Evolutionary conservation across 1,139 yeast species (phyloP), one percentile per base, ranked within the genome.

Genomic region (Geotrichum bryndzae): DNA sequence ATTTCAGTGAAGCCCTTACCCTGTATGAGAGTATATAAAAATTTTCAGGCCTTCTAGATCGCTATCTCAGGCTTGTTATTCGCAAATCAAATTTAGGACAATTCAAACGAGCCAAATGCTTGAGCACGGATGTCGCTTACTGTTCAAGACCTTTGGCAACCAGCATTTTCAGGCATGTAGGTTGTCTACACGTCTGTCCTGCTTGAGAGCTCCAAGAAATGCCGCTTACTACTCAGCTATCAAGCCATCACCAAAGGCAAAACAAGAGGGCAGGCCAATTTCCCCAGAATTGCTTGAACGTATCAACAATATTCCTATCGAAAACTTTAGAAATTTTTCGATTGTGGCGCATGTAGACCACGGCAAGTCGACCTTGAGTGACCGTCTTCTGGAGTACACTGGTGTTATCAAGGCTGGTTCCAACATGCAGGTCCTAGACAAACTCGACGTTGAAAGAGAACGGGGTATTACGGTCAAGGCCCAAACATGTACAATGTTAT

Each of bases 331-430:
- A 65, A 92, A 91, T 74, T 92, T 94, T 74, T 89, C 96, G 65
- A 92, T 94, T 63, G 97, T 91, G 48, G 98, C 99, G 1, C 99
- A 94, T 77, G 95, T 94, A n/a, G 99, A 94, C 73, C 99, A 94
- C 74, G 99, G 99, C 0, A 94, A 94, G 73, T 89, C 96, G 1
- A 94, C 99, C 0, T 74, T 94, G 33, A 87, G 96, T 64, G 99
- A 94, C 72, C 77, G 98, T 59, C 76, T 94, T 52, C 77, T 94
- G 51, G 98, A 94, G 71, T 75, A 89, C 52, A 94, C 98, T 0
- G 95, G 96, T 0, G 97, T 94, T 0, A 89, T 94, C 33, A 84
- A 90, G 0, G 89, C 86, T 0, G 81, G 82, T 52, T 77, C 82
- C n/a, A 88, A 88, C 70, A 87, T 86, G 67, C 98, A 92, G 72